Evolutionary conservation across 345 rosid species (phyloP), one percentile per base, ranked within the genome.

Genomic region (Cardamine chenopodiifolia): DNA sequence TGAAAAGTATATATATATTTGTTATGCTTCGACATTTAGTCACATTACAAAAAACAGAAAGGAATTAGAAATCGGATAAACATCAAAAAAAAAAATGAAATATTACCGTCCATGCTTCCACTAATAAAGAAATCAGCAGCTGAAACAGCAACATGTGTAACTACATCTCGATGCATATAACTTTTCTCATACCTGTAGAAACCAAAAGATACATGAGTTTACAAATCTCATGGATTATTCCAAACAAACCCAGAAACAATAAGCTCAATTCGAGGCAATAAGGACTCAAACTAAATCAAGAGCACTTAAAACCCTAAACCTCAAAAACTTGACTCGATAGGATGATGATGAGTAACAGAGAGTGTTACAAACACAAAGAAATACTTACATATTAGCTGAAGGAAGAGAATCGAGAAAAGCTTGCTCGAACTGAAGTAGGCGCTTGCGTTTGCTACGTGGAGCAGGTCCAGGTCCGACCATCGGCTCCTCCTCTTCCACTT

Each of bases 111-210:
- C 65, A 80, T 57, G 78, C 98, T 95, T 71, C 97, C 99, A 20
- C 93, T 92, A 5, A 95, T 87, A 59, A 92, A 95, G 83, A 90
- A 95, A 48, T 92, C 99, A 17, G 99, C 96, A 5, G 88, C 80
- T 7, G 99, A 92, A 23, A 92, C 96, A 42, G 97, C 97, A 50
- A 92, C 97, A 81, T 92, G 97, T 1, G 96, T 90, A 64, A 92
- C 96, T 62, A 88, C 89, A 81, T 95, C 99, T n/a, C 99, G 83
- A 70, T 92, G 99, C 97, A 92, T 90, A 78, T 95, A 95, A 81
- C 96, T 95, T 70, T 90, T 95, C 83, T 95, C 99, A 66, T 89
- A 94, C 98, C 98, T 94, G 82, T 1, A 60, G 52, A 48, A 61
- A 35, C 2, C 25, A 28, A 35, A 25, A 61, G 5, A 59, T 37